A percentile compares a stretch with the other conserved stretches of the same genome.
phyloP scores from a whole-genome alignment of 371 early-diverging fungal species.

The Coemansia sp. region DNA sequence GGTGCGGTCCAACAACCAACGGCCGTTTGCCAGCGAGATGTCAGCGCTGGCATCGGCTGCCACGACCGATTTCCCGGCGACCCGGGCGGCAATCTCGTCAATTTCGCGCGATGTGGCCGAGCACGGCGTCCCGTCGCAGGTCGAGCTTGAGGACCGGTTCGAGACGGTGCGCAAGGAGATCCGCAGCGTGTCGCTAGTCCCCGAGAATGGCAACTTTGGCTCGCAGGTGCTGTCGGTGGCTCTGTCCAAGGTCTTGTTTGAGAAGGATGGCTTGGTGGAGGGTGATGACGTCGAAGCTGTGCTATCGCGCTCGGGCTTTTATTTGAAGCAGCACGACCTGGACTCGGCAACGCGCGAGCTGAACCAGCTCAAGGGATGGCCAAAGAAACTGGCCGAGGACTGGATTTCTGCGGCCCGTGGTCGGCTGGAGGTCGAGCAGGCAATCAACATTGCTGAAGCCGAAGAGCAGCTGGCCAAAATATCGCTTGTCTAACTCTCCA shows the following conservation, averaged over 20 bases:
- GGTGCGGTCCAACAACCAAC: constrained; percentile 56
- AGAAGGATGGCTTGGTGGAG: constrained; percentile 81
- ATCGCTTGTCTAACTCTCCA: constrained; percentile 48
- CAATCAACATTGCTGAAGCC: constrained; percentile 72
- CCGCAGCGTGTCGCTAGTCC: constrained; percentile 80
- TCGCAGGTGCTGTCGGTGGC: constrained; percentile 75
- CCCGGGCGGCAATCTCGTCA: constrained; percentile 64
- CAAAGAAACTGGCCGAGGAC: constrained; percentile 82
- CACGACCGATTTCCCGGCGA: constrained; percentile 70
- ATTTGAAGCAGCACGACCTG: constrained; percentile 75
- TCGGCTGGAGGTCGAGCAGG: constrained; percentile 89
- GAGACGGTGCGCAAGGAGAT: constrained; percentile 69
- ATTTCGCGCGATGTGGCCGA: constrained; percentile 64
- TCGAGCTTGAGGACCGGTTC: constrained; percentile 75
- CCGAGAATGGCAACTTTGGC: constrained; percentile 82
- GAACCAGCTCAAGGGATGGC: constrained; percentile 94
- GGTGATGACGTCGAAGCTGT: constrained; percentile 91
- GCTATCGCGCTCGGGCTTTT: constrained; percentile 77
- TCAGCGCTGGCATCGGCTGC: constrained; percentile 59
- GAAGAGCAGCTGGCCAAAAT: constrained; percentile 64
- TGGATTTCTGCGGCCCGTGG: constrained; percentile 85
- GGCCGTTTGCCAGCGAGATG: constrained; percentile 72
- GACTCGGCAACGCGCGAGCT: constrained; percentile 90
- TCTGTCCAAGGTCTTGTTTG: constrained; percentile 78
- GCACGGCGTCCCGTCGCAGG: constrained; percentile 70